Base-by-base conservation (phyloP, 306 rosid species). In the Fragaria vesca region DNA sequence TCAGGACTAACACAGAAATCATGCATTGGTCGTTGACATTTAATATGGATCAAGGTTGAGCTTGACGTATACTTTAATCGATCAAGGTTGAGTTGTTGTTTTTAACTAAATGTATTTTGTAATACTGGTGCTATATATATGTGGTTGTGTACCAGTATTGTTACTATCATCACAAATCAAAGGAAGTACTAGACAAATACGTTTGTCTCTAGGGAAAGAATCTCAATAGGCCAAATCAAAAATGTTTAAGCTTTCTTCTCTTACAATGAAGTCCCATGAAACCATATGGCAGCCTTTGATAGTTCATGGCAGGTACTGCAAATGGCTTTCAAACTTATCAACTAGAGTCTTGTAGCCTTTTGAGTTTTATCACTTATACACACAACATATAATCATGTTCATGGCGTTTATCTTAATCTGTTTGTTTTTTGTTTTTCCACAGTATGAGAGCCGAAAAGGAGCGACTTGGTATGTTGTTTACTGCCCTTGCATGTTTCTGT, bases 221-320 rank as follows among this genome's bases (percentile, higher is more conserved):
- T 9, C 13, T 40, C 81, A 76, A 48, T 32, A 83, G 60, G 21
- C 63, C 63, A 77, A 60, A 61, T 46, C 78, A 12, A 75, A 80
- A 68, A 71, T 81, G 85, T 76, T 77, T 76, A 77, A 76, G 57
- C 71, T 80, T 51, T 73, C 83, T 76, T 28, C 77, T 78, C 74
- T 77, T 74, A 79, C 73, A 80, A 57, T 45, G 57, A 67, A 75
- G 84, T 71, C 78, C 65, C 69, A 65, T 48, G 67, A 83, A 73
- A 42, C 71, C 71, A 45, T 63, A 73, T 79, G 83, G 74, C 81
- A 79, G 78, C 88, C 89, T 70, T 73, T 70, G 78, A 81, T 83
- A 75, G 18, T 73, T 52, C 67, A 58, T 54, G 70, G 84, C 72
- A 89, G 93, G 96, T 89, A 85, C 70, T 72, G 65, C 51, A 62